phyloP scores from a whole-genome alignment of 2,329 filamentous ascomycete species.

The Xenosphaeropsis pyriputrescens region DNA sequence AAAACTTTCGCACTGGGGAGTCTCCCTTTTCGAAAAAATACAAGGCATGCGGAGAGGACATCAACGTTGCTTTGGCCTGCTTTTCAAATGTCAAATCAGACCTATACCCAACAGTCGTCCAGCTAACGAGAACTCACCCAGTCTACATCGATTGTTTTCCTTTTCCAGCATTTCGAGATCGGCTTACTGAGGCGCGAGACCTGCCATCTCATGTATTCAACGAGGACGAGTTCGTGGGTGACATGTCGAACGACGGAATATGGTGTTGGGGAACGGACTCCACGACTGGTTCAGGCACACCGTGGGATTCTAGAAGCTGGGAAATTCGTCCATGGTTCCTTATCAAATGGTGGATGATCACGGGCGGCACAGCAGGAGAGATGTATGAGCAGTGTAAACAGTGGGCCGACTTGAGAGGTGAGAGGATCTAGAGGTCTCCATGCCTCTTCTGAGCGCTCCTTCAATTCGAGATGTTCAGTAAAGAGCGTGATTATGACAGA shows the following conservation, averaged over 20 bases:
- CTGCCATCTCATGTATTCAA: not conserved
- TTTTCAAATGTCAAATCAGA: not conserved
- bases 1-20: not conserved
- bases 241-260: not conserved
- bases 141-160: not conserved
- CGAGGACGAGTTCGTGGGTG: not conserved
- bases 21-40: not conserved
- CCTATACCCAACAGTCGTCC: not conserved
- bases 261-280: not conserved
- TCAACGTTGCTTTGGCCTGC: not conserved
- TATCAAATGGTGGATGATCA: not conserved
- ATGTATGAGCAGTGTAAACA: not conserved
- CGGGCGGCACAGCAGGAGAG: not conserved
- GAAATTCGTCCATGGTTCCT: not conserved
- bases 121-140: not conserved
- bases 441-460: too few relatives aligned
- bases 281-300: not conserved
- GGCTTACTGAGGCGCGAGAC: not conserved
- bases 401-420: too few relatives aligned
- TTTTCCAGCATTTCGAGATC: not conserved
- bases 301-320: not conserved
- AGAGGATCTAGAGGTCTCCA: too few relatives aligned
- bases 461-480: too few relatives aligned
- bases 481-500: too few relatives aligned
- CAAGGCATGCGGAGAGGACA: not conserved